Base-by-base conservation (phyloP, 129 eudicot species). In the Flaveria sonorensis region DNA sequence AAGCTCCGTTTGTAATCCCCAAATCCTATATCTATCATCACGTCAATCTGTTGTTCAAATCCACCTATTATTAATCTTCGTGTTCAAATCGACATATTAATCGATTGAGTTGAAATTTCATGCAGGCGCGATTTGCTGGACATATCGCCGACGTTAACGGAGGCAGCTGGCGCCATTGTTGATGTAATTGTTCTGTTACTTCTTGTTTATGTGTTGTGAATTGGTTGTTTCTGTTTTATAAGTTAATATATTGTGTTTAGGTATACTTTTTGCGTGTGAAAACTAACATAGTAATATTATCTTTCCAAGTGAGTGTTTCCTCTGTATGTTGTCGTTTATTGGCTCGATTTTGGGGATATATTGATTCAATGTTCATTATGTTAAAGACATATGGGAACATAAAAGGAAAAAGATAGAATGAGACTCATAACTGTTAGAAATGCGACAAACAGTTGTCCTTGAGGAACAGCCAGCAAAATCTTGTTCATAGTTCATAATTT, bases 141-240 rank as follows among this genome's bases (percentile, higher is more conserved):
- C 62, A 91, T 91, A 46, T 91, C 97, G 1, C 97, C 97, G 10
- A 83, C 90, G 52, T 80, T 91, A 0, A 90, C 93, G 16, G 96
- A 90, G 81, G 97, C 95, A 0, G 95, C 97, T 75, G 97, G 97
- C 36, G 97, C 97, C 83, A 87, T 91, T 79, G 88, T 91, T 80
- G 97, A 91, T 82, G 97, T 90, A 75, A 80, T 72, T 48, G 45
- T 47, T 71, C 24, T 30, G 11, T 67, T 53, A 14, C 47, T 47
- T 40, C 1, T 45, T 16, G 14, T 30, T 19, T 47, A 0, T 3
- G 18, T 18, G 14, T 52, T 23, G 56, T 46, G 47, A 32, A 79
- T 73, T 64, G 28, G 47, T 19, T 63, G 18, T 36, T 50, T 52
- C 73, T 30, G 2, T 59, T 59, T 10, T 16, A 2, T 23, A 47